Conservation (phyloP, 257 asterid species). For the Salvia miltiorrhiza region DNA sequence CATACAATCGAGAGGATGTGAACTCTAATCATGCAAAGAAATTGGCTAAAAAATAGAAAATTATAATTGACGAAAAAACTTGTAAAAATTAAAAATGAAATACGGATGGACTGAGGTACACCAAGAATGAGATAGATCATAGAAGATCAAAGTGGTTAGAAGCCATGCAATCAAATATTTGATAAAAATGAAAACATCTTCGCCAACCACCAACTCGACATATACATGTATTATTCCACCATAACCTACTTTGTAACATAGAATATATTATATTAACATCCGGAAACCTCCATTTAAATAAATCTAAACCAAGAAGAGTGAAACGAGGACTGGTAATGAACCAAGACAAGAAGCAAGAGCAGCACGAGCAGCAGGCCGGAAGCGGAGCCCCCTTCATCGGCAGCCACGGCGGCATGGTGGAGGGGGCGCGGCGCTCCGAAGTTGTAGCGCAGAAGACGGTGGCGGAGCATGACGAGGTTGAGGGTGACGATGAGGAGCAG, state of each 20-base stretch:
- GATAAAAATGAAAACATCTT: too few species aligned
- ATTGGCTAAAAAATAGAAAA: too few species aligned
- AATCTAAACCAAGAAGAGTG: slow-evolving; percentile 52
- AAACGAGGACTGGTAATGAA: slow-evolving; percentile 45
- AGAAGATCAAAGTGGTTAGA: too few species aligned
- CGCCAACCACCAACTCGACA: neutral
- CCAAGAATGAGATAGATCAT: too few species aligned
- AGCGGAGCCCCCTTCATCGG: slow-evolving; percentile 40
- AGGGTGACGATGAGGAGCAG: slow-evolving; percentile 36
- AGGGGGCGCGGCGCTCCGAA: slow-evolving; percentile 30
- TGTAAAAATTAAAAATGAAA: too few species aligned
- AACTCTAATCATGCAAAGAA: too few species aligned
- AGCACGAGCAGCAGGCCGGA: slow-evolving; percentile 39
- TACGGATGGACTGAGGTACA: too few species aligned
- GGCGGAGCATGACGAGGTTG: slow-evolving; percentile 36
- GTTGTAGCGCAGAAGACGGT: slow-evolving; percentile 38
- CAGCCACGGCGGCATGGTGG: slow-evolving; percentile 7
- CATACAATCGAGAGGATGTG: too few species aligned
- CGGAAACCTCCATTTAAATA: neutral
- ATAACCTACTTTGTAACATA: too few species aligned
- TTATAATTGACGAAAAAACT: too few species aligned
- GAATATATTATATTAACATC: neutral
- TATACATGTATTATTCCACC: neutral
- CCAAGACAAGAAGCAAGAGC: slow-evolving; percentile 50
- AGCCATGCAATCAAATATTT: too few species aligned